Percentiles rank a stretch among this genome's conserved stretches.
Evolutionary conservation across 2,329 filamentous ascomycete species (phyloP).

Genomic region (Ceratocystiopsis sp.): DNA sequence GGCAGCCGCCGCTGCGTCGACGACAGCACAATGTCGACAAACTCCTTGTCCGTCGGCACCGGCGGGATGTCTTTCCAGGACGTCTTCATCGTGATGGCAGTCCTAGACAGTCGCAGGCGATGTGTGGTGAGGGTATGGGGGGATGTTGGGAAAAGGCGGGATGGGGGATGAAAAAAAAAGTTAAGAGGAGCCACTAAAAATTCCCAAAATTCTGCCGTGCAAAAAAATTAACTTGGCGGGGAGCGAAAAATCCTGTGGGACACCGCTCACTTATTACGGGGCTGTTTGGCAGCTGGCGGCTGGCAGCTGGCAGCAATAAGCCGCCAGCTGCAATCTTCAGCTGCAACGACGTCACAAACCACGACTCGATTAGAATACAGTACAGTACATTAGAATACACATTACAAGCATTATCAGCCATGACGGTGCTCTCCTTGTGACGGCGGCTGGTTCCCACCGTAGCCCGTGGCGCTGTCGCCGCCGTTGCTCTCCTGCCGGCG

Average conservation of each 20-base stretch:
- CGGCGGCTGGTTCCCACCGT: not conserved
- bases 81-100: slow-evolving; percentile 9
- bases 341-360: too few relatives aligned
- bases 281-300: not conserved
- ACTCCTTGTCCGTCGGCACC: slow-evolving; percentile 85
- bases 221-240: slow-evolving; percentile 4
- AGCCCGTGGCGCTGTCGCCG: too few relatives aligned
- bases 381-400: not conserved
- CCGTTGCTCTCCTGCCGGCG: slow-evolving; percentile 1
- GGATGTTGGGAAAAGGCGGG: not conserved
- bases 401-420: not conserved
- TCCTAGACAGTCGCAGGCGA: not conserved
- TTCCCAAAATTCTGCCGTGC: slow-evolving; percentile 5
- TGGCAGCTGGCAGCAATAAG: not conserved
- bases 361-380: not conserved
- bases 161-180: slow-evolving; percentile 1
- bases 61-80: slow-evolving; percentile 60
- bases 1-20: slow-evolving; percentile 84
- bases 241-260: not conserved
- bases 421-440: not conserved
- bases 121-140: not conserved
- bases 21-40: slow-evolving; percentile 91
- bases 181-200: slow-evolving; percentile 2
- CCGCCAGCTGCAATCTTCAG: not conserved
- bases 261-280: too few relatives aligned